These are phyloP conservation scores for Sequoiadendron giganteum DNA, from an alignment of 75 land plant species.

Conservation along the genomic window DNA sequence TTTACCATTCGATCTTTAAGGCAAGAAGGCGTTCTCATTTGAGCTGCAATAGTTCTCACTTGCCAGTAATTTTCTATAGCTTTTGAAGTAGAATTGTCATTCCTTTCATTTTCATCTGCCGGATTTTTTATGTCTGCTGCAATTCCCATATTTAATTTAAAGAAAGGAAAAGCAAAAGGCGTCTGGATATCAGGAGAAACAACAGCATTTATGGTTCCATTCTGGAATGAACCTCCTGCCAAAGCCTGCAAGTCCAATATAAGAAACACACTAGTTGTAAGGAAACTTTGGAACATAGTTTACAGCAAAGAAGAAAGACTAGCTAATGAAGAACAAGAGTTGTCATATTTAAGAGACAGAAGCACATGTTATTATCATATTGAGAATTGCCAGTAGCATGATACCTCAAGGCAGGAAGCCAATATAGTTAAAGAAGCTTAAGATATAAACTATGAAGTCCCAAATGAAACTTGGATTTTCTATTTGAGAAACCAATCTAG, in stretches of 20 bases:
- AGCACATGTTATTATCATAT: background rate
- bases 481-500: background rate
- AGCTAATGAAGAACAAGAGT: background rate
- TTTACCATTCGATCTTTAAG: constrained; percentile 19
- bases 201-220: constrained; percentile 24
- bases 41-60: constrained; percentile 34
- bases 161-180: constrained; percentile 16
- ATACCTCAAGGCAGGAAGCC: background rate
- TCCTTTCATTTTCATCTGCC: background rate
- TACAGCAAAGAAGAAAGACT: background rate
- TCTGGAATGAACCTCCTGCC: background rate
- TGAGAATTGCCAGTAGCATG: background rate
- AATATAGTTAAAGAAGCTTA: background rate
- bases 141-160: background rate
- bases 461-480: background rate
- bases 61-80: constrained; percentile 20
- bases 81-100: background rate
- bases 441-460: background rate
- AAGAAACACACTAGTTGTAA: background rate
- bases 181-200: constrained; percentile 27
- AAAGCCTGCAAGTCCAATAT: background rate
- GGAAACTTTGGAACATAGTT: background rate
- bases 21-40: constrained; percentile 25
- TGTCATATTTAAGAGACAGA: background rate
- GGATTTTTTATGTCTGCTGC: background rate